Conservation (phyloP, 257 asterid species). For the Solanum gandarillasii region DNA sequence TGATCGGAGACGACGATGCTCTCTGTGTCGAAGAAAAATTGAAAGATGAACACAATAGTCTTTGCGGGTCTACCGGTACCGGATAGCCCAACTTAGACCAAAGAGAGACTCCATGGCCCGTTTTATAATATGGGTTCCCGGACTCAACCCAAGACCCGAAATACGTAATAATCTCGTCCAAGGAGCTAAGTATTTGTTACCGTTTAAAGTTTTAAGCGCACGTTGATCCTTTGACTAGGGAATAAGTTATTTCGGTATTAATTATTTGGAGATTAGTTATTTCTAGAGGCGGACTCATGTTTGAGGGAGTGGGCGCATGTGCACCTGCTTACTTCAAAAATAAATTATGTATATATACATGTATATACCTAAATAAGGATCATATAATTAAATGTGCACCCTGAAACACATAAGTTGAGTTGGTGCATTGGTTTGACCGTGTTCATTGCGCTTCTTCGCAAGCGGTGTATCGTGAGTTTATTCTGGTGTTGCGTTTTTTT, state of each 20-base stretch:
- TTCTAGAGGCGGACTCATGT: accelerated
- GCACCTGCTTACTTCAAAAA: no score
- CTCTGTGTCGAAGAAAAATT: not conserved
- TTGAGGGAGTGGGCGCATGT: no score
- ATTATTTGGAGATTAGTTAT: no score
- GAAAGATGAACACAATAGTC: not conserved
- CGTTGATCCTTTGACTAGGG: not conserved
- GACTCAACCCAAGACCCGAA: not conserved
- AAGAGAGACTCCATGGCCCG: not conserved
- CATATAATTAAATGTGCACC: no score
- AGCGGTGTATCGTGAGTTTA: no score
- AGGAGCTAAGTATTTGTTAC: not conserved
- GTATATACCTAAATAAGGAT: no score
- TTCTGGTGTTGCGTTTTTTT: no score
- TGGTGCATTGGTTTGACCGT: no score
- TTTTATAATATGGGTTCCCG: constrained; percentile 1
- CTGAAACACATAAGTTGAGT: no score
- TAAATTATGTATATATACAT: no score
- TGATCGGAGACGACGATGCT: constrained; percentile 12
- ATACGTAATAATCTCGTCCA: not conserved
- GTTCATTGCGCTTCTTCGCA: no score
- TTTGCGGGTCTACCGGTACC: constrained; percentile 3
- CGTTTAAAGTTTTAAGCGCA: not conserved
- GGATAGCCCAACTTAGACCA: constrained; percentile 8
- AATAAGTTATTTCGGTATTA: no score